These are phyloP conservation scores for Phylloporus rhodoxanthus DNA, from an alignment of 768 basidiomycete species.

Conservation along the genomic window DNA sequence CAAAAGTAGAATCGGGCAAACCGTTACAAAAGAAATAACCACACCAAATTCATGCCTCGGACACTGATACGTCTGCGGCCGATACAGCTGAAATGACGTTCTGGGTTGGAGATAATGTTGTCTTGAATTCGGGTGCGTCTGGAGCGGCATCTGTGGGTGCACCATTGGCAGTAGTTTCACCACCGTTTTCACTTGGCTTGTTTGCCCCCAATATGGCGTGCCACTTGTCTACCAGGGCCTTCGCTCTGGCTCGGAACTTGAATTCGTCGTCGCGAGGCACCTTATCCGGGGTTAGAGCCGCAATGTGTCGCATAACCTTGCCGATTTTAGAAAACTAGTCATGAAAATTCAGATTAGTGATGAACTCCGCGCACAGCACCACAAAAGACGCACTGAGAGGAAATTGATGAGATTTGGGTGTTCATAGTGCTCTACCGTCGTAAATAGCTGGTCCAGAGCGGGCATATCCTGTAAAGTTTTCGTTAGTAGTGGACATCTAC, in stretches of 20 bases:
- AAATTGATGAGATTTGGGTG: slow-evolving; percentile 69
- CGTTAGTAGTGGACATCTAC: slow-evolving; percentile 5
- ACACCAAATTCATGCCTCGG: slow-evolving; percentile 30
- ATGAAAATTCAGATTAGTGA: slow-evolving; percentile 7
- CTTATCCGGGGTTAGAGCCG: slow-evolving; percentile 35
- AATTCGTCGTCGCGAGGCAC: slow-evolving; percentile 50
- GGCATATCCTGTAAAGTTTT: slow-evolving; percentile 63
- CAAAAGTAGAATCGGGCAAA: slow-evolving; percentile 13
- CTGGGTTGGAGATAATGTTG: slow-evolving; percentile 19
- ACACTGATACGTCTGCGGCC: slow-evolving; percentile 38
- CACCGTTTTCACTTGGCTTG: slow-evolving; percentile 29
- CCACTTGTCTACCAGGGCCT: slow-evolving; percentile 44
- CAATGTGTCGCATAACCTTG: slow-evolving; percentile 61
- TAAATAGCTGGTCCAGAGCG: slow-evolving; percentile 62
- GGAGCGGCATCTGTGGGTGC: slow-evolving; percentile 15
- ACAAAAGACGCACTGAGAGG: slow-evolving; percentile 42
- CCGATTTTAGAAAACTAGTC: slow-evolving; percentile 43
- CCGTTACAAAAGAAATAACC: slow-evolving; percentile 8
- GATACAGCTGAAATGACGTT: slow-evolving; percentile 27
- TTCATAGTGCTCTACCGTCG: slow-evolving; percentile 69
- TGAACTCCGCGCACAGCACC: slow-evolving; percentile 2
- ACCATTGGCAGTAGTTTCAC: slow-evolving; percentile 25
- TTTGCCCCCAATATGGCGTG: slow-evolving; percentile 34
- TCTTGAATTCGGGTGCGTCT: slow-evolving; percentile 20
- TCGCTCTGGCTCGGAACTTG: slow-evolving; percentile 46